These are phyloP conservation scores for Nemania abortiva DNA, from an alignment of 2,329 filamentous ascomycete species.

Conservation along the genomic window DNA sequence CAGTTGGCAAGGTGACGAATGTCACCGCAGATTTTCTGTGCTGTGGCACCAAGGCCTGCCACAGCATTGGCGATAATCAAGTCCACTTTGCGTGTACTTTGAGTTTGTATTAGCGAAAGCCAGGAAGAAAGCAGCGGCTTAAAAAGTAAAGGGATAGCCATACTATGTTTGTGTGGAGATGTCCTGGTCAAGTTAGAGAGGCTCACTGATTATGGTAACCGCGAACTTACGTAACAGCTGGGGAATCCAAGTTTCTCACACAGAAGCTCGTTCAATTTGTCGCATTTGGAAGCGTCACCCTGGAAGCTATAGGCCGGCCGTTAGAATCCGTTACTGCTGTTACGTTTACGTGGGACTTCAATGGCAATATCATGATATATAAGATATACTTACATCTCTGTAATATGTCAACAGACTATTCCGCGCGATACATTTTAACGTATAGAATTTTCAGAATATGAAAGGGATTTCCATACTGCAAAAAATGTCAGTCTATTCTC, in stretches of 20 bases:
- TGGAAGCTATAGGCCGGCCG: constrained; percentile 50
- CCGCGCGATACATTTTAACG: no score
- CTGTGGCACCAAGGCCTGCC: constrained; percentile 81
- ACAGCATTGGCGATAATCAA: constrained; percentile 84
- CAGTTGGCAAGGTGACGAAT: constrained; percentile 79
- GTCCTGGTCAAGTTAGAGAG: constrained; percentile 16
- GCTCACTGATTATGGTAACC: no score
- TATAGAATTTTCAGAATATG: no score
- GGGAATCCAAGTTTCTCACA: constrained; percentile 69
- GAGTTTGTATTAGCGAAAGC: constrained; percentile 11
- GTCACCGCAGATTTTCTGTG: constrained; percentile 78
- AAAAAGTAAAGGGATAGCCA: background rate
- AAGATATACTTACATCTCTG: no score
- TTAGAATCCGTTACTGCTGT: no score
- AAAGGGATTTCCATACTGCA: no score
- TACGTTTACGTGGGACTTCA: no score
- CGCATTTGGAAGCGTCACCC: constrained; percentile 62
- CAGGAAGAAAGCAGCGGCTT: no score
- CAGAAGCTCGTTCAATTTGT: constrained; percentile 66
- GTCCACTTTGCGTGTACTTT: constrained; percentile 80
- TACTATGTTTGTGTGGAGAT: constrained; percentile 72
- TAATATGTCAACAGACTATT: no score
- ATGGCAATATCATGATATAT: no score
- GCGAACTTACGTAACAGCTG: constrained; percentile 56
- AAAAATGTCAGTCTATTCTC: no score